Evolutionary conservation across 306 rosid species (phyloP).

Genomic region (Inga laurina): DNA sequence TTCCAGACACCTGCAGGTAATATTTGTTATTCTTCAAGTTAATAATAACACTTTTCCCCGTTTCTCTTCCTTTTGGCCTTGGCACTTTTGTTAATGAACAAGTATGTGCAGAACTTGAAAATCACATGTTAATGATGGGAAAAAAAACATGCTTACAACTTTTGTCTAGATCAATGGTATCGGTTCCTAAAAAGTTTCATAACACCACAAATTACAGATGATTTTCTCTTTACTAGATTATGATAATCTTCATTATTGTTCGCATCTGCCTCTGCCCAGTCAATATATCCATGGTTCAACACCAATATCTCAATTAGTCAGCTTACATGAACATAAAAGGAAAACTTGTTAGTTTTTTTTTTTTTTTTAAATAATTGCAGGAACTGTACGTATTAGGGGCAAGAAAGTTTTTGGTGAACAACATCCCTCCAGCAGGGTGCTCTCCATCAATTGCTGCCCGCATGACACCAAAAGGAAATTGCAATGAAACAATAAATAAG

Average conservation of each 20-base stretch:
- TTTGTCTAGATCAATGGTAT: neutral
- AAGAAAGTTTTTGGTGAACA: constrained; percentile 39
- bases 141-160: neutral
- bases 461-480: constrained; percentile 33
- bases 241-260: neutral
- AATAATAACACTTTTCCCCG: neutral
- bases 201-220: neutral
- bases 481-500: constrained; percentile 28
- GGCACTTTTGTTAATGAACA: neutral
- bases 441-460: constrained; percentile 22
- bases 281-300: neutral
- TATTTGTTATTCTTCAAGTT: neutral
- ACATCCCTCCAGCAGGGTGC: constrained; percentile 46
- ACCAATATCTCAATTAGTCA: neutral
- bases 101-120: neutral
- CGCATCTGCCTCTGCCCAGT: neutral
- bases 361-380: constrained; percentile 20
- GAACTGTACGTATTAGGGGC: constrained; percentile 40
- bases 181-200: neutral
- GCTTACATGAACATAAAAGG: neutral
- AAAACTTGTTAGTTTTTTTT: neutral
- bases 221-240: neutral
- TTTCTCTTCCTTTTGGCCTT: neutral
- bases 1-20: constrained; percentile 34
- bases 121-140: neutral